These are phyloP conservation scores for Pseudotsuga menziesii DNA, from an alignment of 75 land plant species.

Conservation along the genomic window DNA sequence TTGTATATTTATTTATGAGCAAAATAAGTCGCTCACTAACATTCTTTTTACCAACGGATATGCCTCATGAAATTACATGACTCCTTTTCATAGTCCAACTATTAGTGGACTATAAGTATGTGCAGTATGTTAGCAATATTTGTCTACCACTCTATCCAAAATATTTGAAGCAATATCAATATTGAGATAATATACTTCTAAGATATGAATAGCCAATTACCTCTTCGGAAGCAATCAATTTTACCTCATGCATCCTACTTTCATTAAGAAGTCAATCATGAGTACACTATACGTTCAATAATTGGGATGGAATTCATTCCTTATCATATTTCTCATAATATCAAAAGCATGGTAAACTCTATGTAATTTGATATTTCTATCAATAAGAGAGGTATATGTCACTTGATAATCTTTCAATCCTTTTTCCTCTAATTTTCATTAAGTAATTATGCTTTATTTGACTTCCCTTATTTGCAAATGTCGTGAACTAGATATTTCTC, in stretches of 20 bases:
- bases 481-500: too few relatives aligned
- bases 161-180: too few relatives aligned
- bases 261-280: conserved; percentile 22
- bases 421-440: conserved; percentile 39
- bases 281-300: conserved; percentile 30
- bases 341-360: conserved; percentile 23
- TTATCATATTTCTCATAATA: conserved; percentile 32
- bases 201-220: conserved; percentile 4
- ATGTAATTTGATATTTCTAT: conserved; percentile 25
- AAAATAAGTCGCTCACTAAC: conserved; percentile 31
- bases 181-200: not conserved
- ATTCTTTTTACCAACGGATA: conserved; percentile 34
- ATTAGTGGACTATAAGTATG: conserved; percentile 21
- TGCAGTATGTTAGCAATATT: too few relatives aligned
- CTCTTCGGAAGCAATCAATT: conserved; percentile 1
- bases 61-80: conserved; percentile 44
- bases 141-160: too few relatives aligned
- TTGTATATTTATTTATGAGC: too few relatives aligned
- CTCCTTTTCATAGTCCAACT: conserved; percentile 43
- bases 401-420: conserved; percentile 37
- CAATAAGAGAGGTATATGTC: conserved; percentile 49
- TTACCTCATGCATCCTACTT: conserved; percentile 1
- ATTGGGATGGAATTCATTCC: conserved; percentile 44
- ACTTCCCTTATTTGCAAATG: too few relatives aligned
- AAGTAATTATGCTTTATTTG: too few relatives aligned